Conservation (phyloP, 805 yeast genomes). For the Ogataea zsoltii region DNA sequence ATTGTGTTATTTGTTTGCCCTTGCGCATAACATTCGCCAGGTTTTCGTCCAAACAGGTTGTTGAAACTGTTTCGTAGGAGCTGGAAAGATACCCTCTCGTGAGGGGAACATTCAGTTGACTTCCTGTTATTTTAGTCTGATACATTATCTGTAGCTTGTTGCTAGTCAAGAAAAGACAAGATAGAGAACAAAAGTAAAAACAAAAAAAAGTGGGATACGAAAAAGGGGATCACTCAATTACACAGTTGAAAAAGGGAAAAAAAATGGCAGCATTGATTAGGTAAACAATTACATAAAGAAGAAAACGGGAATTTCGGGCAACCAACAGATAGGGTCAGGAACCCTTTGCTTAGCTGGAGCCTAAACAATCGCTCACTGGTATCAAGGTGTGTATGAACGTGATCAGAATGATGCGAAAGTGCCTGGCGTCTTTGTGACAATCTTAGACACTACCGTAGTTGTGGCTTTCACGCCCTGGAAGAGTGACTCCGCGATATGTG, state of each 20-base stretch:
- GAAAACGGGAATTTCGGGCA: too few relatives aligned
- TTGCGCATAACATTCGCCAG: neutral
- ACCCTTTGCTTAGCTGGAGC: too few relatives aligned
- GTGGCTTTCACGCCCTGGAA: constrained; percentile 38
- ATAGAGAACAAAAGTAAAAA: too few relatives aligned
- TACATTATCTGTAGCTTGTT: neutral
- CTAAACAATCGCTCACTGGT: too few relatives aligned
- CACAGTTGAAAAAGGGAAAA: neutral
- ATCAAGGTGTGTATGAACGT: neutral
- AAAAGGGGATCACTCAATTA: neutral
- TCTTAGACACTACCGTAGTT: constrained; percentile 34
- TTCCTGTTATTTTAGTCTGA: neutral
- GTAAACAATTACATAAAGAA: neutral
- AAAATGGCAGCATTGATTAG: neutral
- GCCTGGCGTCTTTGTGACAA: neutral
- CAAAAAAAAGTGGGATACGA: neutral
- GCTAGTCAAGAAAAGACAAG: neutral
- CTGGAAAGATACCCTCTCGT: neutral
- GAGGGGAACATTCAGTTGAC: neutral
- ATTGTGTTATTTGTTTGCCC: neutral
- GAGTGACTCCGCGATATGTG: constrained; percentile 33
- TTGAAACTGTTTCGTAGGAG: neutral
- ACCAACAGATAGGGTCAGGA: too few relatives aligned
- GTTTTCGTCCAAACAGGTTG: neutral
- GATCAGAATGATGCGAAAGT: neutral